phyloP scores from a whole-genome alignment of 1,284 basidiomycete species.

The Coniferiporia weirii region DNA sequence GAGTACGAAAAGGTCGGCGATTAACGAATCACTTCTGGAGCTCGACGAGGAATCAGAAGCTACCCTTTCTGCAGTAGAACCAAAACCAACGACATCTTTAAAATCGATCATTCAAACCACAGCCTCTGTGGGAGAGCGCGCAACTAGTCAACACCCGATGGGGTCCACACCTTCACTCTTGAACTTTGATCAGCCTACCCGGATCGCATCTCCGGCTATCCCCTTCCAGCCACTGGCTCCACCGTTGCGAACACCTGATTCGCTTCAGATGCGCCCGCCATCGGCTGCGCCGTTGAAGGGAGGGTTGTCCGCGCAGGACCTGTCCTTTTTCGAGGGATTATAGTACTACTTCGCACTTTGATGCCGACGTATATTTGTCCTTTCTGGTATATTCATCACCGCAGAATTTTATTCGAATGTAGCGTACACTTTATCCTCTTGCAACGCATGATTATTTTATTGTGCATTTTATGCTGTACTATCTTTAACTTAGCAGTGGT shows the following conservation, averaged over 20 bases:
- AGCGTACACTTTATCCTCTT: not conserved
- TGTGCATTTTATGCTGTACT: not conserved
- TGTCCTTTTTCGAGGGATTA: constrained; percentile 71
- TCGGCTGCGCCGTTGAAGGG: constrained; percentile 29
- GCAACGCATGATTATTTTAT: not conserved
- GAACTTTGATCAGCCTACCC: not conserved
- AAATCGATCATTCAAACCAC: constrained; percentile 13
- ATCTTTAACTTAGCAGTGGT: not conserved
- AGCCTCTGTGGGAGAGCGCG: not conserved
- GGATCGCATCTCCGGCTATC: not conserved
- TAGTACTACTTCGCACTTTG: constrained; percentile 25
- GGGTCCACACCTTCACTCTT: not conserved
- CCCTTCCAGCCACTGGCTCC: not conserved
- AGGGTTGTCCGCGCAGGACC: constrained; percentile 62
- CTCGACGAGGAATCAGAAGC: constrained; percentile 21
- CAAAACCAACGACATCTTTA: constrained; percentile 4
- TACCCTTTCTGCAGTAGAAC: constrained; percentile 12
- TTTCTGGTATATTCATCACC: not conserved
- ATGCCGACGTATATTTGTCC: not conserved
- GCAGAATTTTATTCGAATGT: not conserved
- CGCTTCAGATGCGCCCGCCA: constrained; percentile 16
- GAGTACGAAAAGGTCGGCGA: constrained; percentile 4
- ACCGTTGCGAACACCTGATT: not conserved
- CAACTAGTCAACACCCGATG: not conserved
- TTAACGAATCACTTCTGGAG: constrained; percentile 23